These are phyloP conservation scores for Trametes sanguinea DNA, from an alignment of 768 basidiomycete species.

Conservation along the genomic window DNA sequence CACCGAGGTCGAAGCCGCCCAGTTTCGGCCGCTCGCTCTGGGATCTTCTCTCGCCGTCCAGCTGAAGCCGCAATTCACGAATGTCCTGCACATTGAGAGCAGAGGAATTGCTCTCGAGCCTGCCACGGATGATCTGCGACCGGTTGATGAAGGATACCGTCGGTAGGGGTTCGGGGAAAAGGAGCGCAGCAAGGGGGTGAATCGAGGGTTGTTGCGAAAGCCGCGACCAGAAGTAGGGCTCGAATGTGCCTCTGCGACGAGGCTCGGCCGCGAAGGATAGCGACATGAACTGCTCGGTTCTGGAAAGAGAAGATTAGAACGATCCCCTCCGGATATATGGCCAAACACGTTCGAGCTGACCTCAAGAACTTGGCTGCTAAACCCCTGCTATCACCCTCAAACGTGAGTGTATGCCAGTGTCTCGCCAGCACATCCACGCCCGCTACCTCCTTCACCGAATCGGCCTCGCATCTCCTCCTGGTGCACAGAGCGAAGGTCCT, in stretches of 20 bases:
- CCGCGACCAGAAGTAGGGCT: slow-evolving; percentile 74
- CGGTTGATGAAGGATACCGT: slow-evolving; percentile 69
- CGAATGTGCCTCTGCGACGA: slow-evolving; percentile 70
- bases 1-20: slow-evolving; percentile 46
- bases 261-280: slow-evolving; percentile 77
- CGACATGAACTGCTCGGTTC: slow-evolving; percentile 77
- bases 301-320: slow-evolving; percentile 28
- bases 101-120: slow-evolving; percentile 62
- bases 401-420: slow-evolving; percentile 58
- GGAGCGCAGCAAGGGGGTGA: slow-evolving; percentile 59
- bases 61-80: slow-evolving; percentile 52
- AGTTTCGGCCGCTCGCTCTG: slow-evolving; percentile 20
- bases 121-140: slow-evolving; percentile 59
- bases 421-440: slow-evolving; percentile 52
- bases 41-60: slow-evolving; percentile 27
- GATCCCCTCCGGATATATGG: not conserved
- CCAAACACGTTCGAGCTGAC: slow-evolving; percentile 35
- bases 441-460: slow-evolving; percentile 15
- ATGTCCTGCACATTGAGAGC: slow-evolving; percentile 54
- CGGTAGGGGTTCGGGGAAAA: slow-evolving; percentile 78
- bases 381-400: slow-evolving; percentile 38
- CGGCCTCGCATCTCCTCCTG: slow-evolving; percentile 38
- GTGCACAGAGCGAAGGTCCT: slow-evolving; percentile 55
- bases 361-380: slow-evolving; percentile 61
- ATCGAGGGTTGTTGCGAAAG: slow-evolving; percentile 39